Conservation (phyloP, 352 stramenopile species). For the Pythium biforme region DNA sequence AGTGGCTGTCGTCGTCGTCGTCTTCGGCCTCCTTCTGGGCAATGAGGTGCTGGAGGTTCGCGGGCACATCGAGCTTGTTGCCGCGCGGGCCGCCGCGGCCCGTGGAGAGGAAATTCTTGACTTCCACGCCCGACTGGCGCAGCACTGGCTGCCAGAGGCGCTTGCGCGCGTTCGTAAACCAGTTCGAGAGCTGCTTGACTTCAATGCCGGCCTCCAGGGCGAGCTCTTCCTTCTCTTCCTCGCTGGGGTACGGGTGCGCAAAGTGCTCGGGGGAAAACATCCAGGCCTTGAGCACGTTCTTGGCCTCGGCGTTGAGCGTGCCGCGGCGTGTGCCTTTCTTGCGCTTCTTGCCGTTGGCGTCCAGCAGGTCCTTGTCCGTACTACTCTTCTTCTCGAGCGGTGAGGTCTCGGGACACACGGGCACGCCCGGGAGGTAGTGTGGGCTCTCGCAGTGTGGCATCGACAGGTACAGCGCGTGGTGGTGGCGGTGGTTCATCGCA, state of each 20-base stretch:
- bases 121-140: constrained; percentile 83
- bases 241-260: constrained; percentile 83
- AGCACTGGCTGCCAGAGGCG: constrained; percentile 84
- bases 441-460: constrained; percentile 35
- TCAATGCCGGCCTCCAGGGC: constrained; percentile 78
- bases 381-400: constrained; percentile 29
- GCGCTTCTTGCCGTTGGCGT: constrained; percentile 33
- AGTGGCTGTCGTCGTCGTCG: constrained; percentile 10
- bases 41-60: constrained; percentile 60
- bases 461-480: constrained; percentile 30
- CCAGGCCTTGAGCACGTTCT: constrained; percentile 87
- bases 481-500: constrained; percentile 13
- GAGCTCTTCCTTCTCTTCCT: constrained; percentile 87
- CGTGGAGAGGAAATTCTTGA: constrained; percentile 88
- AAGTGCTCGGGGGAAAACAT: constrained; percentile 90
- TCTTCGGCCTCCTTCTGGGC: constrained; percentile 32
- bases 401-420: constrained; percentile 40
- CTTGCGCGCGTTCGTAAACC: constrained; percentile 89
- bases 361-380: too few species aligned
- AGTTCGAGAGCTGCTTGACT: constrained; percentile 89
- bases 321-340: constrained; percentile 84
- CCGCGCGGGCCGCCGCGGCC: constrained; percentile 74
- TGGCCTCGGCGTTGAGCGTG: constrained; percentile 80
- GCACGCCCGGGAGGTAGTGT: constrained; percentile 31
- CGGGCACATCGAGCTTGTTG: constrained; percentile 73